These are phyloP conservation scores for Carnegiea gigantea DNA, from an alignment of 179 eudicot genomes.

Conservation along the genomic window DNA sequence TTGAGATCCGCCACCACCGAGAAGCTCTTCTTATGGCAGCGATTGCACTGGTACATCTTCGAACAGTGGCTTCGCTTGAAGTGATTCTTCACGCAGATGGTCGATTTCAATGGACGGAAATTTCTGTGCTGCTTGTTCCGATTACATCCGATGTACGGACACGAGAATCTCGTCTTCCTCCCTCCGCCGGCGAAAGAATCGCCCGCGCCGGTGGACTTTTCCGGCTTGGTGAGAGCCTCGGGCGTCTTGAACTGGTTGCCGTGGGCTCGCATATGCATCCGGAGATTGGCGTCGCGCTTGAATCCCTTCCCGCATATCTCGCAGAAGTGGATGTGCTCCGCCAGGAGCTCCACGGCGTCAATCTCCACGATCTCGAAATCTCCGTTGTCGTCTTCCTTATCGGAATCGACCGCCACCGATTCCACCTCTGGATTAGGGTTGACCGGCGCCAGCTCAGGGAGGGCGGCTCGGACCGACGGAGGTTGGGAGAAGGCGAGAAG, in stretches of 20 bases:
- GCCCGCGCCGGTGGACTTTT: constrained; percentile 4
- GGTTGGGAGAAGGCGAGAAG: constrained; percentile 40
- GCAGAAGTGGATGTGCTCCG: constrained; percentile 72
- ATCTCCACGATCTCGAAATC: constrained; percentile 56
- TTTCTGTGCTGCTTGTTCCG: constrained; percentile 53
- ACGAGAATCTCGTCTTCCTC: constrained; percentile 56
- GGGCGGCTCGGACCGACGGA: not conserved
- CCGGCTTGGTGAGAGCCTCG: constrained; percentile 60
- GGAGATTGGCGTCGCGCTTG: constrained; percentile 80
- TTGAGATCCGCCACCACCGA: constrained; percentile 66
- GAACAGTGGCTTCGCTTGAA: constrained; percentile 85
- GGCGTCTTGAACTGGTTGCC: constrained; percentile 71
- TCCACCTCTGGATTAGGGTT: not conserved
- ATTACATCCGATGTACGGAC: constrained; percentile 74
- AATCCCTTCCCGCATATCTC: constrained; percentile 81
- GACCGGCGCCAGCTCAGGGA: too few relatives aligned
- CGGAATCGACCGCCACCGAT: constrained; percentile 16
- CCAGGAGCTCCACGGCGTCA: constrained; percentile 60
- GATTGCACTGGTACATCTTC: constrained; percentile 57
- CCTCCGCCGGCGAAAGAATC: not conserved
- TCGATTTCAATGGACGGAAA: constrained; percentile 70
- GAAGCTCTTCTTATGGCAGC: constrained; percentile 61
- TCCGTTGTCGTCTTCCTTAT: not conserved
- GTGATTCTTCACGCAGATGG: constrained; percentile 80
- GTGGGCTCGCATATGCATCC: constrained; percentile 96